Base-by-base conservation (phyloP, 2,329 filamentous ascomycete species). In the Fusarium anguioides region DNA sequence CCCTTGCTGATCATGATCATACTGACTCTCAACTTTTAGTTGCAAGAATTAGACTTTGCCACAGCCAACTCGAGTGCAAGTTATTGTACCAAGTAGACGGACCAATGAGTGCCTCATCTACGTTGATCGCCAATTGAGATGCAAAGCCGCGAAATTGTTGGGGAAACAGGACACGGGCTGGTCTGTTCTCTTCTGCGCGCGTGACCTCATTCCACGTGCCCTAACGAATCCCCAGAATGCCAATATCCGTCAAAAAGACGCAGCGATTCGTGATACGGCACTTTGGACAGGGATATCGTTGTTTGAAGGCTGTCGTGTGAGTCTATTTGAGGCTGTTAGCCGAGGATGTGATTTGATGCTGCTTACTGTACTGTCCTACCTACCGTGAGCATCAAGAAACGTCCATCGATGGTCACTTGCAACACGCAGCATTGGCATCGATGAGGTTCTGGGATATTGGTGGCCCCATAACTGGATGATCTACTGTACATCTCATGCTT, bases 121-220 rank as follows among this genome's bases (percentile, higher is more conserved):
- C 56, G 61, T 57, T 57, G 56, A 71, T 68, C 53, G 49, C 35
- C 44, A 59, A 60, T 51, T 60, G 39, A 60, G 58, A 62, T 64
- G 66, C 54, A 50, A 37, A 47, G 48, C 51, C 64, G 52, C 60
- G 42, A 68, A 68, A 66, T 53, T 69, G 66, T 69, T 69, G 66
- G 57, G 66, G 50, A 64, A 63, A 63, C 44, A 58, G 49, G 54
- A 68, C 65, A 49, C 60, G 39, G 31, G 48, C 41, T 69, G 57
- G 62, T 47, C 58, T 55, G 52, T 67, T 64, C 53, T 64, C 35
- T 49, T 63, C 40, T 24, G 50, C 10, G 36, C 66, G 66, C 66
- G 66, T 69, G 66, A 69, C 66, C 66, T 64, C 31, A 57, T 69
- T 50, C 51, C 62, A 60, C 59, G 49, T 67, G 58, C 45, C 54